Evolutionary conservation across 1,284 basidiomycete species (phyloP).

Genomic region (Marasmius fiardii): DNA sequence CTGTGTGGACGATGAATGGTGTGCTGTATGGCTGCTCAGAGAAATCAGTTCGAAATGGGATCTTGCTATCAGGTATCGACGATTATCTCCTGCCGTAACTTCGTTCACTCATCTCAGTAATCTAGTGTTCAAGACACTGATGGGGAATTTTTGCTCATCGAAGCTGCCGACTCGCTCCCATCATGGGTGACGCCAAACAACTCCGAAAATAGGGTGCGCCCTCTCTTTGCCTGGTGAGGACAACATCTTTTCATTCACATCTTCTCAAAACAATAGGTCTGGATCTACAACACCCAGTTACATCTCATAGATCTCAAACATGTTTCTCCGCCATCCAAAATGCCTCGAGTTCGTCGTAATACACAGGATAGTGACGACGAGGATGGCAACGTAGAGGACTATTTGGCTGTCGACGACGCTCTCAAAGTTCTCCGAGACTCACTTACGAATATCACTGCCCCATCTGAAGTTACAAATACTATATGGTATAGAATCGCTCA

Average conservation of each 20-base stretch:
- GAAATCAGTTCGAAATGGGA: conserved; percentile 78
- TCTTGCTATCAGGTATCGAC: conserved; percentile 63
- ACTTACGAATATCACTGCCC: conserved; percentile 52
- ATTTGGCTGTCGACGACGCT: conserved; percentile 63
- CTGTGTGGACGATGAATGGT: conserved; percentile 96
- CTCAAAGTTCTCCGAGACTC: conserved; percentile 59
- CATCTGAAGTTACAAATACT: conserved; percentile 52
- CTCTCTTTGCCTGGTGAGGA: conserved; percentile 27
- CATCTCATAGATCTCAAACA: conserved; percentile 84
- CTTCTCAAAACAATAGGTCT: conserved; percentile 62
- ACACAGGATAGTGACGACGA: conserved; percentile 50
- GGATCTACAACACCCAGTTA: conserved; percentile 81
- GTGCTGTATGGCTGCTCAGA: conserved; percentile 81
- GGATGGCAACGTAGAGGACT: conserved; percentile 48
- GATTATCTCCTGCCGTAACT: conserved; percentile 8
- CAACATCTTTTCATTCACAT: conserved; percentile 26
- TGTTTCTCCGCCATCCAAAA: conserved; percentile 61
- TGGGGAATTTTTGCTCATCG: conserved; percentile 95
- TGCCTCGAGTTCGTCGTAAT: conserved; percentile 42
- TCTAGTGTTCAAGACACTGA: conserved; percentile 83
- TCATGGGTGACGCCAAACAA: conserved; percentile 91
- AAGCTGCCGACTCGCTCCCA: conserved; percentile 90
- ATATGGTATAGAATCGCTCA: conserved; percentile 69
- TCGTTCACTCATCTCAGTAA: conserved; percentile 5
- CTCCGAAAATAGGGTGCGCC: conserved; percentile 85